Conservation (phyloP, 306 rosid genomes). For the apple (Malus domestica) region ASM211411v1 NC_041789.1:31565501-31566000, state of each 20-base stretch:
- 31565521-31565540: slow-evolving; percentile 23
- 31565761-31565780: slow-evolving; percentile 16
- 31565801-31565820: slow-evolving; percentile 32
- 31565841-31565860: slow-evolving; percentile 18
- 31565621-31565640: slow-evolving; percentile 25
- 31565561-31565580: slow-evolving; percentile 20
- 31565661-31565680: slow-evolving; percentile 36
- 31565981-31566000: not conserved
- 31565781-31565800: slow-evolving; percentile 17
- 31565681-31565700: slow-evolving; percentile 31
- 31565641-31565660: slow-evolving; percentile 28
- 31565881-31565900: slow-evolving; percentile 16
- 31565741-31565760: slow-evolving; percentile 28
- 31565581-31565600: slow-evolving; percentile 20
- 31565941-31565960: slow-evolving; percentile 3
- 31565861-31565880: slow-evolving; percentile 9
- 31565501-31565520: slow-evolving; percentile 21
- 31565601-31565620: slow-evolving; percentile 23
- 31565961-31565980: not conserved
- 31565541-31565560: slow-evolving; percentile 22
- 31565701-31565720: slow-evolving; percentile 30
- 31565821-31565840: slow-evolving; percentile 29
- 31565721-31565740: slow-evolving; percentile 74
- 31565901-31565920: slow-evolving; percentile 14
- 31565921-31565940: slow-evolving; percentile 29